Evolutionary conservation across 495 filamentous ascomycete species (phyloP).

Genomic region (Hyaloscypha variabilis): DNA sequence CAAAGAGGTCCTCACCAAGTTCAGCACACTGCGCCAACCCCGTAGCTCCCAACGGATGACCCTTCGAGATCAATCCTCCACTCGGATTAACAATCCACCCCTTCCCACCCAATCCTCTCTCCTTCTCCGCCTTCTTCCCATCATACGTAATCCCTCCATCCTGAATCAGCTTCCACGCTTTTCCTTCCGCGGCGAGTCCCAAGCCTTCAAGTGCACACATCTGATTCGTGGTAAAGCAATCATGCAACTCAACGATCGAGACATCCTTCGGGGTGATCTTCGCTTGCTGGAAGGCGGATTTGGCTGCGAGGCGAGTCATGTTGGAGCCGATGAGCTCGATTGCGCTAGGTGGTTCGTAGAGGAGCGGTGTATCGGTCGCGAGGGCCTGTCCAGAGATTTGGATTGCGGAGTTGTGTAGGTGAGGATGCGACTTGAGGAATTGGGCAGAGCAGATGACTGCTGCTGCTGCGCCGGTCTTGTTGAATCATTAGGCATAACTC

Average conservation of each 20-base stretch:
- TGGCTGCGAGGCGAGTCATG: slow-evolving; percentile 73
- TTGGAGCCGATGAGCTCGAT: slow-evolving; percentile 87
- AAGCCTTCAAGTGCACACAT: slow-evolving; percentile 86
- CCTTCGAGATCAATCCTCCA: slow-evolving; percentile 92
- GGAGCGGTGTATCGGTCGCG: slow-evolving; percentile 72
- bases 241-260: slow-evolving; percentile 87
- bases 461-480: slow-evolving; percentile 76
- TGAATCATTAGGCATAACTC: no score
- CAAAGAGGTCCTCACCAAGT: slow-evolving; percentile 25
- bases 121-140: slow-evolving; percentile 54
- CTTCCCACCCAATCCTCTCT: no score
- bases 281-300: slow-evolving; percentile 72
- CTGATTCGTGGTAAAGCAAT: slow-evolving; percentile 96
- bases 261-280: slow-evolving; percentile 66
- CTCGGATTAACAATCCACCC: slow-evolving; percentile 71
- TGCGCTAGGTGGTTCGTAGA: slow-evolving; percentile 69
- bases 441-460: slow-evolving; percentile 84
- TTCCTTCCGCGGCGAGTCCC: slow-evolving; percentile 73
- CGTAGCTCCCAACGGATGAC: slow-evolving; percentile 89
- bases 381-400: slow-evolving; percentile 87
- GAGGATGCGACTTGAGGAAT: slow-evolving; percentile 84
- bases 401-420: slow-evolving; percentile 77
- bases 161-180: slow-evolving; percentile 90
- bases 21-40: slow-evolving; percentile 96
- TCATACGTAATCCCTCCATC: slow-evolving; percentile 88